A percentile compares a stretch with the other conserved stretches of the same genome.
Conservation (phyloP, 164 flowering plant genomes). For the Berberis thunbergii region DNA sequence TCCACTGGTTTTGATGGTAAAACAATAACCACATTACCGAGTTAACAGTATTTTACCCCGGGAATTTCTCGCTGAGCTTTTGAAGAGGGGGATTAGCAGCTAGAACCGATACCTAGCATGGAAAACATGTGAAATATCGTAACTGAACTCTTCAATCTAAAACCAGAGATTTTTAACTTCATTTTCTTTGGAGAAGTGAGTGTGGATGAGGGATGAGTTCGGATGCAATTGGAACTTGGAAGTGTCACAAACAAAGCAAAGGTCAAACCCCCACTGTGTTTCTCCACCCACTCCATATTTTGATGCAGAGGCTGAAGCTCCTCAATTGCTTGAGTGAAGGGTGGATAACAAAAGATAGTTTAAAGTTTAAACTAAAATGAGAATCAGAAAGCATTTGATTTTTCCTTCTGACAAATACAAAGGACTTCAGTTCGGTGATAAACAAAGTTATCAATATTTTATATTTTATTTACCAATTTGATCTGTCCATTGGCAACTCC, state of each 20-base stretch:
- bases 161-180: not conserved
- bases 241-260: too few species aligned
- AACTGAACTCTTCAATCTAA: not conserved
- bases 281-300: too few species aligned
- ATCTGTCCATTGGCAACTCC: constrained; percentile 69
- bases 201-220: too few species aligned
- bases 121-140: not conserved
- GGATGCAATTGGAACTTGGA: too few species aligned
- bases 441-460: not conserved
- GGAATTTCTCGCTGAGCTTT: constrained; percentile 83
- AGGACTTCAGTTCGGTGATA: not conserved
- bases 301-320: too few species aligned
- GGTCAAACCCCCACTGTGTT: too few species aligned
- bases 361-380: too few species aligned
- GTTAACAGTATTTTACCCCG: constrained; percentile 26
- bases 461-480: constrained; percentile 75
- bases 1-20: not conserved
- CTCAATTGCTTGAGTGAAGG: too few species aligned
- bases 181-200: too few species aligned
- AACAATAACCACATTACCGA: not conserved
- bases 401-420: too few species aligned
- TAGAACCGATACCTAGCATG: constrained; percentile 74
- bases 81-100: constrained; percentile 96
- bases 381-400: too few species aligned
- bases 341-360: too few species aligned